These are phyloP conservation scores for Plasmodium ovale DNA, from an alignment of 169 alveolate genomes.

Conservation along the genomic window DNA sequence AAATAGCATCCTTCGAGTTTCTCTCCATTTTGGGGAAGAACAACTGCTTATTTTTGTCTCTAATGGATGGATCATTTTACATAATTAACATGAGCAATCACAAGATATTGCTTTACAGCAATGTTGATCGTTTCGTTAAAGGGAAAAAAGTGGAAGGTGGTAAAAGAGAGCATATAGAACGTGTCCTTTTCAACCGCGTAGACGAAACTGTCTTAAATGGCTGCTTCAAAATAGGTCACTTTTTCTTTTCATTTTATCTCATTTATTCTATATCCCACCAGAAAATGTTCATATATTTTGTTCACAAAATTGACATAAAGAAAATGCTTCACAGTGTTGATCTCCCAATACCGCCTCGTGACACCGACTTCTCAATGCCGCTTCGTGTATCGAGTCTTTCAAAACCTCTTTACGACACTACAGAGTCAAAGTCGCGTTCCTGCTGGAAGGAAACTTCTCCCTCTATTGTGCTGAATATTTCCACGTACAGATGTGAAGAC, in stretches of 20 bases:
- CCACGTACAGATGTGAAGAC: slow-evolving; percentile 4
- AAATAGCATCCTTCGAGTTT: slow-evolving; percentile 2
- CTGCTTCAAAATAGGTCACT: slow-evolving; percentile 8
- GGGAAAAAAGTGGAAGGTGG: not conserved
- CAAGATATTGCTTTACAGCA: slow-evolving; percentile 21
- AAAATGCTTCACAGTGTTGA: not conserved
- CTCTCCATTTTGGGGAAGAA: slow-evolving; percentile 5
- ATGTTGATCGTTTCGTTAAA: not conserved
- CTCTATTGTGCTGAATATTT: slow-evolving; percentile 1
- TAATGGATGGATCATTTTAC: slow-evolving; percentile 43
- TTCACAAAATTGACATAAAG: slow-evolving; percentile 7
- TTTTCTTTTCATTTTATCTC: slow-evolving; percentile 19
- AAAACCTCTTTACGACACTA: too few species aligned
- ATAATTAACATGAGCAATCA: slow-evolving; percentile 8
- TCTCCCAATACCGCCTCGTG: too few species aligned
- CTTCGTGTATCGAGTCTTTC: too few species aligned
- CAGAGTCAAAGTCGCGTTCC: too few species aligned
- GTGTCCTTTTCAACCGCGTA: slow-evolving; percentile 23
- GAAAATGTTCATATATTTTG: slow-evolving; percentile 36
- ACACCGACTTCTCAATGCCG: too few species aligned
- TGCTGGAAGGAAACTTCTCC: not conserved
- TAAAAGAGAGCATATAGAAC: slow-evolving; percentile 1
- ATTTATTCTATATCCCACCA: slow-evolving; percentile 39
- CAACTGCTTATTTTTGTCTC: slow-evolving; percentile 36
- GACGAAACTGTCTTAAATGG: slow-evolving; percentile 47